phyloP scores from a whole-genome alignment of 441 rosid genomes.

The Pelargonium myrrhifolium region DNA sequence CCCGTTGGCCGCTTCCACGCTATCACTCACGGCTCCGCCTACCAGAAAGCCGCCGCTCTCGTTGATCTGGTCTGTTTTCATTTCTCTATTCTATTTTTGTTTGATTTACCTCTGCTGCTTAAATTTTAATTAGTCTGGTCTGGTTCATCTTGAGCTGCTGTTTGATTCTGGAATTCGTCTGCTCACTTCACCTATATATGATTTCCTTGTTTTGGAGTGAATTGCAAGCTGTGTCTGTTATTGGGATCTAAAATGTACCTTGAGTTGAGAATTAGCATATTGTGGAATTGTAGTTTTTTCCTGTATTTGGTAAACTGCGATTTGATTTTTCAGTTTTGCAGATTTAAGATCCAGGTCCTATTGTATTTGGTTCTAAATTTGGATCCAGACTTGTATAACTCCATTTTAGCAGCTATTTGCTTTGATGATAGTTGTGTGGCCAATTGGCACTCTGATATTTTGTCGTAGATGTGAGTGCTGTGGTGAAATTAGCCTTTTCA shows the following conservation, averaged over 20 bases:
- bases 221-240: not conserved
- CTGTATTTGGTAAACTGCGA: not conserved
- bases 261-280: not conserved
- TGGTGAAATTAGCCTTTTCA: no score
- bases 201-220: not conserved
- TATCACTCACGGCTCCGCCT: constrained; percentile 62
- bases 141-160: not conserved
- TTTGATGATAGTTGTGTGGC: not conserved
- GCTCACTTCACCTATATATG: not conserved
- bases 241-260: not conserved
- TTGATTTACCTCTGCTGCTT: not conserved
- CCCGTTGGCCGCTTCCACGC: constrained; percentile 62
- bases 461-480: no score
- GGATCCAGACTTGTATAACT: not conserved
- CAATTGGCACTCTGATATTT: no score
- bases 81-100: not conserved
- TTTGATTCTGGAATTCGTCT: not conserved
- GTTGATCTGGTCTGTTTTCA: constrained; percentile 72
- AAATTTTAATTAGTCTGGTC: not conserved
- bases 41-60: constrained; percentile 89
- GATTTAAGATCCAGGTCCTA: not conserved
- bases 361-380: not conserved
- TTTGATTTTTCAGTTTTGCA: not conserved
- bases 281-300: not conserved
- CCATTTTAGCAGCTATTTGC: not conserved